These are phyloP conservation scores for Chytriomyces sp. DNA, from an alignment of 192 early-diverging fungal genomes.

Conservation along the genomic window DNA sequence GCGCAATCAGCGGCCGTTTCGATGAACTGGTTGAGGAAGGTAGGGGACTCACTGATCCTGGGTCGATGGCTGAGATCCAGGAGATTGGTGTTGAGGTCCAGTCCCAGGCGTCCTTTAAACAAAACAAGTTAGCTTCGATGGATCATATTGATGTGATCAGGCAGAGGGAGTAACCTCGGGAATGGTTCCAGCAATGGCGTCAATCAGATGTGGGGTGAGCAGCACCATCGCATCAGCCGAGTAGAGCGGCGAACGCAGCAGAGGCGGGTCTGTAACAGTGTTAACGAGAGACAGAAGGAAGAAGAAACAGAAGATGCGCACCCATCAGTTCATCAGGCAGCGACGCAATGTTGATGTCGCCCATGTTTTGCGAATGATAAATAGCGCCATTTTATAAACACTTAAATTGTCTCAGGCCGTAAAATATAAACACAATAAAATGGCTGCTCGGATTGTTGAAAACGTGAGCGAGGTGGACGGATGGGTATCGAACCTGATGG, in stretches of 20 bases:
- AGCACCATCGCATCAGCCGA: slow-evolving; percentile 51
- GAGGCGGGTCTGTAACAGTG: slow-evolving; percentile 17
- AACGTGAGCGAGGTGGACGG: slow-evolving; percentile 87
- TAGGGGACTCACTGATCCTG: neutral
- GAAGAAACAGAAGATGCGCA: neutral
- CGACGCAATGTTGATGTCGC: neutral
- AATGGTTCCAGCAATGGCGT: slow-evolving; percentile 49
- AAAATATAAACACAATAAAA: slow-evolving; percentile 3
- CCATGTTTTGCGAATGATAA: neutral
- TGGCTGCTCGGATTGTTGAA: slow-evolving; percentile 19
- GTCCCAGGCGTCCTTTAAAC: slow-evolving; percentile 48
- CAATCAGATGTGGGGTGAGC: slow-evolving; percentile 52
- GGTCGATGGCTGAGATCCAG: slow-evolving; percentile 18
- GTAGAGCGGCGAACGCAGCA: slow-evolving; percentile 48
- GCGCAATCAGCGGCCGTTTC: neutral
- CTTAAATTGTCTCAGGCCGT: neutral
- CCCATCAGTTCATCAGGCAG: slow-evolving; percentile 20
- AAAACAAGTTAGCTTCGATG: neutral
- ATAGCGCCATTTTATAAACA: neutral
- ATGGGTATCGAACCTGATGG: slow-evolving; percentile 88
- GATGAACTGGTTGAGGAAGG: neutral
- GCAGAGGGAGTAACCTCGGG: slow-evolving; percentile 33
- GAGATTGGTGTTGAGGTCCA: slow-evolving; percentile 34
- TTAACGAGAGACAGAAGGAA: neutral
- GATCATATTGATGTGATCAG: neutral